Conservation (phyloP, 495 filamentous ascomycete species). For the Apodospora peruviana region DNA sequence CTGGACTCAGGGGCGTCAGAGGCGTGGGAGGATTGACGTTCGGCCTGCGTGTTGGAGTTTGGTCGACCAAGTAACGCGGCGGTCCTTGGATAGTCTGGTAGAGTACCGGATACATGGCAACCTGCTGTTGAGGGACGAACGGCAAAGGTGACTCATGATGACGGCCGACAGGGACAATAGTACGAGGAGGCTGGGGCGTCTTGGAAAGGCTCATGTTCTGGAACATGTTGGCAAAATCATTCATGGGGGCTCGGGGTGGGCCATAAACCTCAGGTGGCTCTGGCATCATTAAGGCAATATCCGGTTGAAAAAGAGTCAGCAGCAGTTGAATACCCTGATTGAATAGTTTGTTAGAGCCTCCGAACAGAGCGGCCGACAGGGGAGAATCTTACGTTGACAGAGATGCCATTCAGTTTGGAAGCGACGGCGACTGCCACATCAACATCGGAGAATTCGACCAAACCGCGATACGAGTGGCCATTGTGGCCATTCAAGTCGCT, state of each 20-base stretch:
- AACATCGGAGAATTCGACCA: slow-evolving; percentile 54
- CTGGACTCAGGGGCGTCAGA: slow-evolving; percentile 23
- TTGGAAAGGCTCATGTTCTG: slow-evolving; percentile 10
- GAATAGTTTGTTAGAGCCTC: background rate
- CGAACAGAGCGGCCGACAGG: background rate
- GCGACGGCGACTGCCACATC: slow-evolving; percentile 29
- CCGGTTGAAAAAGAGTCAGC: slow-evolving; percentile 8
- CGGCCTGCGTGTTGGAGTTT: slow-evolving; percentile 27
- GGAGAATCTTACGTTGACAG: slow-evolving; percentile 41
- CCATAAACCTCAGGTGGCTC: slow-evolving; percentile 2
- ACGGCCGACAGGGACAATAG: slow-evolving; percentile 1
- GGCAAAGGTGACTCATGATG: slow-evolving; percentile 11
- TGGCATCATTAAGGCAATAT: background rate
- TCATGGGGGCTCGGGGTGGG: slow-evolving; percentile 1
- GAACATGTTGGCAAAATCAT: slow-evolving; percentile 8
- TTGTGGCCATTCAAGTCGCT: slow-evolving; percentile 26
- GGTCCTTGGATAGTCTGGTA: slow-evolving; percentile 22
- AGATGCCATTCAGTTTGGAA: slow-evolving; percentile 37
- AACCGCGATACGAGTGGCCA: slow-evolving; percentile 33
- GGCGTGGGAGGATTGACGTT: slow-evolving; percentile 13
- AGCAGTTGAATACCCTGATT: slow-evolving; percentile 16
- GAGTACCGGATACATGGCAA: slow-evolving; percentile 30
- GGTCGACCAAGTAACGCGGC: slow-evolving; percentile 29
- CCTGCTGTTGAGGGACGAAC: slow-evolving; percentile 14
- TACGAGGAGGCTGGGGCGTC: slow-evolving; percentile 3